phyloP scores from a whole-genome alignment of 2,329 filamentous ascomycete genomes.

The Hymenoscyphus albidus region DNA sequence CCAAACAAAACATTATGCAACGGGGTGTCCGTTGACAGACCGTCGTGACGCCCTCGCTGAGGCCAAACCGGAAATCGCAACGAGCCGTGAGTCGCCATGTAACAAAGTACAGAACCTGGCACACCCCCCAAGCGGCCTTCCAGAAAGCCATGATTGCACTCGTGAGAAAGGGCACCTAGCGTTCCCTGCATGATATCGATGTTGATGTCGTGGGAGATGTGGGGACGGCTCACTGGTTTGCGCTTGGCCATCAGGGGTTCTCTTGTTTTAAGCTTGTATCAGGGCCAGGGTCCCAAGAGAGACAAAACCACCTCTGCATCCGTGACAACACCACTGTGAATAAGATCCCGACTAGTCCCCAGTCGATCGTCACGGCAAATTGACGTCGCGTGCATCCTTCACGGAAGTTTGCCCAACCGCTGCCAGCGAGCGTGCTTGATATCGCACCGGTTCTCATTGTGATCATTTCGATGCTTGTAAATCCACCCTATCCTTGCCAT shows the following conservation, averaged over 20 bases:
- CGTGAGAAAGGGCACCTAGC: no score
- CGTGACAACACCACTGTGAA: constrained; percentile 15
- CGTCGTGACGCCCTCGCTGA: background rate
- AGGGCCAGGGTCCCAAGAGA: constrained; percentile 3
- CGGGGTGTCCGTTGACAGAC: background rate
- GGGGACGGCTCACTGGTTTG: constrained; percentile 4
- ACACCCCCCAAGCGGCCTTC: background rate
- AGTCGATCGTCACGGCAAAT: background rate
- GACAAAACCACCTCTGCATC: constrained; percentile 12
- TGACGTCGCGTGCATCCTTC: background rate
- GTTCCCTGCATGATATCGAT: no score
- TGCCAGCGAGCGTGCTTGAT: constrained; percentile 8
- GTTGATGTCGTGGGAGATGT: background rate
- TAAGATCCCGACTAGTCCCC: background rate
- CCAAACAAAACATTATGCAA: constrained; percentile 9
- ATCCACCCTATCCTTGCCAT: background rate
- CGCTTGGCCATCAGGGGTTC: constrained; percentile 3
- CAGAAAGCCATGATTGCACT: background rate
- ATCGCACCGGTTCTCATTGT: constrained; percentile 10
- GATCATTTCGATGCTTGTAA: background rate
- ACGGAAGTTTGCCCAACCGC: constrained; percentile 4
- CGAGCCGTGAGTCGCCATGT: constrained; percentile 2
- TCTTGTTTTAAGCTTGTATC: constrained; percentile 4
- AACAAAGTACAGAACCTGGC: background rate
- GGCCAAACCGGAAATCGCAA: background rate